Evolutionary conservation across 768 basidiomycete genomes (phyloP).

Genomic region (Candolleomyces aberdarensis): DNA sequence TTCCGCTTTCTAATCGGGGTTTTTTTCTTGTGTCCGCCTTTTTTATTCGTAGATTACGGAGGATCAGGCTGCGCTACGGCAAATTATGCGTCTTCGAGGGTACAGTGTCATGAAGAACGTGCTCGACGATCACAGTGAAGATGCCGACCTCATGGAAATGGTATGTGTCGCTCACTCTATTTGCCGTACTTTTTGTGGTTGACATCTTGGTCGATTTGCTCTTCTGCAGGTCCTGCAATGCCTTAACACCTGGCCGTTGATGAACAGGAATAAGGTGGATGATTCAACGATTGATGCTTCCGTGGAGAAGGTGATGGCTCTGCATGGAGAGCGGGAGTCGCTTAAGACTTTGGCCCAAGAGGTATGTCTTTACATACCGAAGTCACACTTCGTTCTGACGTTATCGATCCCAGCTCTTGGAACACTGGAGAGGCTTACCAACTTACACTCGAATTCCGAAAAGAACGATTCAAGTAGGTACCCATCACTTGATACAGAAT

Average conservation of each 20-base stretch:
- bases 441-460: slow-evolving; percentile 88
- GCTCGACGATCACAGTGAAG: slow-evolving; percentile 69
- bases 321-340: slow-evolving; percentile 44
- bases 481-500: neutral
- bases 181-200: neutral
- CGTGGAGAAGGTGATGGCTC: slow-evolving; percentile 51
- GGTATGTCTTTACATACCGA: slow-evolving; percentile 35
- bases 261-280: slow-evolving; percentile 88
- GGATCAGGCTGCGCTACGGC: slow-evolving; percentile 71
- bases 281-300: slow-evolving; percentile 66
- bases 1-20: too few species aligned
- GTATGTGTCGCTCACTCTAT: slow-evolving; percentile 40
- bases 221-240: slow-evolving; percentile 54
- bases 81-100: slow-evolving; percentile 90
- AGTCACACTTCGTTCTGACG: neutral
- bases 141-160: slow-evolving; percentile 65
- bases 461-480: neutral
- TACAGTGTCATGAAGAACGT: slow-evolving; percentile 90
- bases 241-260: slow-evolving; percentile 76
- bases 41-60: slow-evolving; percentile 66
- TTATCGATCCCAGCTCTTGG: slow-evolving; percentile 53
- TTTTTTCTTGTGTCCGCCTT: neutral
- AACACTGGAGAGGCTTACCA: slow-evolving; percentile 76
- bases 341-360: slow-evolving; percentile 59
- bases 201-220: neutral